Evolutionary conservation across 768 basidiomycete genomes (phyloP).

Genomic region (Mycena vitilis): DNA sequence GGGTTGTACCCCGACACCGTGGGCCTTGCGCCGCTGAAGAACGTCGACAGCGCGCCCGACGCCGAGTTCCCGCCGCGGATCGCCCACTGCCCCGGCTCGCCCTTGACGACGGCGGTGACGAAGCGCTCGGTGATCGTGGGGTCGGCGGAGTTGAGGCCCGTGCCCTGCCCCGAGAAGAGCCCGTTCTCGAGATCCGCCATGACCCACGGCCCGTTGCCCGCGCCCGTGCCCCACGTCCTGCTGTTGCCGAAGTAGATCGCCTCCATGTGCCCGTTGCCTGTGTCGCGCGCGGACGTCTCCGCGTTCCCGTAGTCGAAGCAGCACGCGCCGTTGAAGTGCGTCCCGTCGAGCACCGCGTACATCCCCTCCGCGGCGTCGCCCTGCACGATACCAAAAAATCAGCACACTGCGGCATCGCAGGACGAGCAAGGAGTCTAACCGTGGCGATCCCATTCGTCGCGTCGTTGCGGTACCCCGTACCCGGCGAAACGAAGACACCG

Average conservation of each 20-base stretch:
- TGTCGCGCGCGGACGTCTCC: too few relatives aligned
- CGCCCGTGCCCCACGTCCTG: slow-evolving; percentile 22
- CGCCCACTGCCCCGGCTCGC: slow-evolving; percentile 11
- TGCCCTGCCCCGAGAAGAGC: slow-evolving; percentile 16
- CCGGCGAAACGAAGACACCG: too few relatives aligned
- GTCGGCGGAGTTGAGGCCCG: slow-evolving; percentile 17
- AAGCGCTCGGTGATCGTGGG: slow-evolving; percentile 25
- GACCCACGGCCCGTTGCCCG: slow-evolving; percentile 29
- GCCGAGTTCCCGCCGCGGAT: slow-evolving; percentile 14
- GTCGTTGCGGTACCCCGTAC: too few relatives aligned
- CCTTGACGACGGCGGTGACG: slow-evolving; percentile 27
- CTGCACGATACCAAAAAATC: too few relatives aligned
- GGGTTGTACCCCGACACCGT: slow-evolving; percentile 26
- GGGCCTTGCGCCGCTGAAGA: slow-evolving; percentile 23
- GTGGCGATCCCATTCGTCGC: too few relatives aligned
- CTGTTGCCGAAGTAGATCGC: slow-evolving; percentile 3
- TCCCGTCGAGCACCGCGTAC: too few relatives aligned
- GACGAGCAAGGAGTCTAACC: too few relatives aligned
- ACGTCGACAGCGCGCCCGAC: slow-evolving; percentile 21
- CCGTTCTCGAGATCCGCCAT: slow-evolving; percentile 18
- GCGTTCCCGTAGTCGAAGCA: too few relatives aligned
- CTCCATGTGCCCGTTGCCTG: too few relatives aligned
- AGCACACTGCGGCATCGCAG: too few relatives aligned
- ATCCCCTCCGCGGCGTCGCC: too few relatives aligned
- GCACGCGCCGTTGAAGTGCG: too few relatives aligned